These are phyloP conservation scores for Naganishia albida DNA, from an alignment of 1,284 basidiomycete genomes.

Conservation along the genomic window DNA sequence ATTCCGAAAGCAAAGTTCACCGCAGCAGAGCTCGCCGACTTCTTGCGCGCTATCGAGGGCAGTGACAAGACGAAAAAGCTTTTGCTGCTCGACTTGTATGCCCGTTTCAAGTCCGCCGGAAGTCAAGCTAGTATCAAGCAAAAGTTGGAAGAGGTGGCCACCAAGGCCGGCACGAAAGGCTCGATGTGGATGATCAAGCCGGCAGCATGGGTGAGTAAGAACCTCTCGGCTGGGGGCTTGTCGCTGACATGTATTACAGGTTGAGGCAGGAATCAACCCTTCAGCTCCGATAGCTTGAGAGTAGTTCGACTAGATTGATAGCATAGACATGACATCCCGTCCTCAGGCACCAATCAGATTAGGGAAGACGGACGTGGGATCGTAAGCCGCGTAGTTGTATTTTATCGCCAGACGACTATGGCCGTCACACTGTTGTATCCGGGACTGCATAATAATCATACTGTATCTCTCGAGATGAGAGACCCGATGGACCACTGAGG, in stretches of 20 bases:
- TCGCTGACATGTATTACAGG: neutral
- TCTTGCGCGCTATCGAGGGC: conserved; percentile 45
- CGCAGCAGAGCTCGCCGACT: conserved; percentile 41
- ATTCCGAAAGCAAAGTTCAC: conserved; percentile 48
- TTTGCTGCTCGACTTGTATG: conserved; percentile 44
- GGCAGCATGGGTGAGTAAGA: conserved; percentile 38
- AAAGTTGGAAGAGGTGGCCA: conserved; percentile 49
- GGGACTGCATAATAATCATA: no score
- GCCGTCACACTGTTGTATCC: no score
- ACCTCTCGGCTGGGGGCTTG: neutral
- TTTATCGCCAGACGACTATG: no score
- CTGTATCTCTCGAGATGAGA: no score
- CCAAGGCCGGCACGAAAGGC: conserved; percentile 42
- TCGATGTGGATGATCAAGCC: conserved; percentile 48
- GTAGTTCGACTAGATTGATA: no score
- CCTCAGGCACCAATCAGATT: no score
- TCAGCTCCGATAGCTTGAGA: neutral
- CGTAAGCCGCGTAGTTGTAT: no score
- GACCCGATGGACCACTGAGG: no score
- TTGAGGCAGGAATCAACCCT: neutral
- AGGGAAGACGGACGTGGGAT: no score
- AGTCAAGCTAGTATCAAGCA: conserved; percentile 52
- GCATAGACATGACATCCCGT: no score
- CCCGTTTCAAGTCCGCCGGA: conserved; percentile 44
- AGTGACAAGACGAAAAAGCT: conserved; percentile 44